phyloP scores from a whole-genome alignment of 495 filamentous ascomycete genomes.

The Penicillium bialowiezense region DNA sequence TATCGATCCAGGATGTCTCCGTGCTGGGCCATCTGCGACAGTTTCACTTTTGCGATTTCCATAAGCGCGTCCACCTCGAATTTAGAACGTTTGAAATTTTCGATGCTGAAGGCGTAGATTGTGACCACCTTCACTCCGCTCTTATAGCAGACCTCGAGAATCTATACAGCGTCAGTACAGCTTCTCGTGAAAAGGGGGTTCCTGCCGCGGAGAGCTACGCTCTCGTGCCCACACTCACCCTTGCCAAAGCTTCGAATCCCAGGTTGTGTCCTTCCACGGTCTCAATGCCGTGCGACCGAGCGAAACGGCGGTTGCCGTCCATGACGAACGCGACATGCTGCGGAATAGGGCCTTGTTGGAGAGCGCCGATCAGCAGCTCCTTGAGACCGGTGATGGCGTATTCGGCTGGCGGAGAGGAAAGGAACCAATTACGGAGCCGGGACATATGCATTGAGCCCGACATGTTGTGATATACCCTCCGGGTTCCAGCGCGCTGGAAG shows the following conservation, averaged over 20 bases:
- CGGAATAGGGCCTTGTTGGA: slow-evolving; percentile 87
- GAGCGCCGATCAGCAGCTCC: slow-evolving; percentile 78
- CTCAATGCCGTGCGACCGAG: slow-evolving; percentile 85
- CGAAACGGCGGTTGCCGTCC: slow-evolving; percentile 95
- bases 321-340: slow-evolving; percentile 97
- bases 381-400: slow-evolving; percentile 70
- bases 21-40: slow-evolving; percentile 86
- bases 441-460: slow-evolving; percentile 64
- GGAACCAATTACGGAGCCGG: slow-evolving; percentile 78
- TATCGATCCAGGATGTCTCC: slow-evolving; percentile 92
- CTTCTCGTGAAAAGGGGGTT: not conserved
- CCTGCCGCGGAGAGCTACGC: slow-evolving; percentile 6
- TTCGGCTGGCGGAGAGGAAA: slow-evolving; percentile 85
- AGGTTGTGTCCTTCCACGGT: slow-evolving; percentile 96
- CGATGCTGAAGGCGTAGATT: slow-evolving; percentile 96
- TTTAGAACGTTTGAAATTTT: slow-evolving; percentile 98
- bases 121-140: slow-evolving; percentile 91
- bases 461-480: slow-evolving; percentile 23
- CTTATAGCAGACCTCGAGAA: slow-evolving; percentile 97
- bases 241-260: slow-evolving; percentile 91
- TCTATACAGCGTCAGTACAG: slow-evolving; percentile 42
- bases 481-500: not conserved
- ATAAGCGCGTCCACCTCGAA: slow-evolving; percentile 97
- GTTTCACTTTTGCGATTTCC: slow-evolving; percentile 95
- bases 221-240: slow-evolving; percentile 45